Percentiles rank a stretch among this genome's conserved stretches.
phyloP scores from a whole-genome alignment of 164 flowering plant species.

The Malania oleifera region DNA sequence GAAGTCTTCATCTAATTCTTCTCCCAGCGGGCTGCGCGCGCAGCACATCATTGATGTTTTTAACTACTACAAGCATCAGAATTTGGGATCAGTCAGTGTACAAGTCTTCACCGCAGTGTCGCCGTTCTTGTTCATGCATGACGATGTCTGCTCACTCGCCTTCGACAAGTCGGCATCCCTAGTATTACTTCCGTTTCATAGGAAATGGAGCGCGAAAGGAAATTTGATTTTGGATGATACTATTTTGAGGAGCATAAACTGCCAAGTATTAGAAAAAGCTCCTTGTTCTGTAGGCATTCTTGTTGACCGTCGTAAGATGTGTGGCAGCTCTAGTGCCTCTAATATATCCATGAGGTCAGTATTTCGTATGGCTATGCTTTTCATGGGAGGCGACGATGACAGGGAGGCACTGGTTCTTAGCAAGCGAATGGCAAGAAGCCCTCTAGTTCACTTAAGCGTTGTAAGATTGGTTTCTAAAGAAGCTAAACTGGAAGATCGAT shows the following conservation, averaged over 20 bases:
- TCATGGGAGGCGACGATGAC: neutral
- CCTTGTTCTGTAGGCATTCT: conserved; percentile 2
- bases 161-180: conserved; percentile 2
- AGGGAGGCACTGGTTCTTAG: neutral
- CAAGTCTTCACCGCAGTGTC: conserved; percentile 2
- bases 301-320: neutral
- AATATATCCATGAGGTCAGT: neutral
- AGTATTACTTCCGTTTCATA: neutral
- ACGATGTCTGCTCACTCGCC: conserved; percentile 1
- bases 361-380: neutral
- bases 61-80: neutral
- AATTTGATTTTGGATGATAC: neutral
- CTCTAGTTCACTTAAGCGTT: neutral
- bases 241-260: neutral
- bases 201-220: neutral
- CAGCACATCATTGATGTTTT: neutral
- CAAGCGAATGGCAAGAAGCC: conserved; percentile 2
- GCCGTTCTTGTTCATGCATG: neutral
- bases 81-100: neutral
- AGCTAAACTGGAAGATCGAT: neutral
- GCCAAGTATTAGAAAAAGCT: neutral
- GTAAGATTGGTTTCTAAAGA: neutral
- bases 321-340: neutral
- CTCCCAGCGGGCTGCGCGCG: neutral
- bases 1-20: neutral